Evolutionary conservation across 805 yeast species (phyloP).

Genomic region (Zygotorulaspora sp.): DNA sequence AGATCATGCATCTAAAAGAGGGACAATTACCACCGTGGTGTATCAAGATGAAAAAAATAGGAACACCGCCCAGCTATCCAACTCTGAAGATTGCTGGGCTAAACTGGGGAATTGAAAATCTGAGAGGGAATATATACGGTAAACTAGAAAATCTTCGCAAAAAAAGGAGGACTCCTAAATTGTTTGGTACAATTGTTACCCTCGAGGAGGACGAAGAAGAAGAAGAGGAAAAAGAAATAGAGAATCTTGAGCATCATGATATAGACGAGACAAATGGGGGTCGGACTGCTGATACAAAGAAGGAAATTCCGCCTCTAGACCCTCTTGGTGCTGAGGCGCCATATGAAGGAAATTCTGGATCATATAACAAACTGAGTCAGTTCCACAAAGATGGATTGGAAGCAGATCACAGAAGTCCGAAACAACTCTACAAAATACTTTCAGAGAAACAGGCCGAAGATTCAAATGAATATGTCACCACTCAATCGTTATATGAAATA

Average conservation of each 20-base stretch:
- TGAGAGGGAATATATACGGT: constrained; percentile 37
- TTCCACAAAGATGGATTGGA: too few species aligned
- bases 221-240: constrained; percentile 9
- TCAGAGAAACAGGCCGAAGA: constrained; percentile 14
- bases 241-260: background rate
- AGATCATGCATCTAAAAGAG: constrained; percentile 64
- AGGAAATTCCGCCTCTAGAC: too few species aligned
- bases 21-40: constrained; percentile 76
- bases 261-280: too few species aligned
- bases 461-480: background rate
- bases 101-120: constrained; percentile 40
- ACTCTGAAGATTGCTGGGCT: constrained; percentile 54
- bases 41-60: constrained; percentile 57
- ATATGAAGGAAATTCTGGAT: too few species aligned
- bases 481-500: constrained; percentile 9
- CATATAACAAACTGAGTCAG: too few species aligned
- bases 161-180: constrained; percentile 14
- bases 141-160: constrained; percentile 19
- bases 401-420: constrained; percentile 4
- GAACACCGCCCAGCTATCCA: constrained; percentile 82
- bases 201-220: constrained; percentile 19
- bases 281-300: too few species aligned
- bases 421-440: constrained; percentile 22
- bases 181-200: constrained; percentile 34
- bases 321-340: background rate